Percentiles rank a stretch among this genome's conserved stretches.
phyloP scores from a whole-genome alignment of 371 early-diverging fungal species.

The Lichtheimia hyalospora region DNA sequence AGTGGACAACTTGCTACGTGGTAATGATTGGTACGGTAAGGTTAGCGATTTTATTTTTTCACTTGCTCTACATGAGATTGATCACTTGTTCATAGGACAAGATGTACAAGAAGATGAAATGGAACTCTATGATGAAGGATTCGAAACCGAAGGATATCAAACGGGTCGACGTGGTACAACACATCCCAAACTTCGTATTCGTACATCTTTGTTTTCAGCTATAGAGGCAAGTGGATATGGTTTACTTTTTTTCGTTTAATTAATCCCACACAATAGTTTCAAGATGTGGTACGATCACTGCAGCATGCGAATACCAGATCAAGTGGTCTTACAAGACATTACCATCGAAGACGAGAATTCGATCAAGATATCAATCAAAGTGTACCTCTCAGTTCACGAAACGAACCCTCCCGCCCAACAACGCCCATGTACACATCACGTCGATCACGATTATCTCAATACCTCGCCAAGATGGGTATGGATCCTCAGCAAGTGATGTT shows the following conservation, averaged over 20 bases:
- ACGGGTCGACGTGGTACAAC: slow-evolving; percentile 22
- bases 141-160: slow-evolving; percentile 47
- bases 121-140: slow-evolving; percentile 49
- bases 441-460: too few species aligned
- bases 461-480: neutral
- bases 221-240: slow-evolving; percentile 29
- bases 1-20: slow-evolving; percentile 38
- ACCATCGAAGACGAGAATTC: slow-evolving; percentile 7
- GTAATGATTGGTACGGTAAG: slow-evolving; percentile 32
- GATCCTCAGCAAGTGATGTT: slow-evolving; percentile 11
- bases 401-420: neutral
- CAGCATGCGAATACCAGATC: slow-evolving; percentile 18
- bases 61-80: neutral
- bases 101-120: slow-evolving; percentile 33
- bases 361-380: neutral
- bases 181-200: slow-evolving; percentile 39
- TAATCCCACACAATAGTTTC: too few species aligned
- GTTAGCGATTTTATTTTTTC: neutral
- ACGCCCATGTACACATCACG: neutral
- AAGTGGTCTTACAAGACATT: neutral
- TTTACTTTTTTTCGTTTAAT: neutral
- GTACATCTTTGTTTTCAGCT: slow-evolving; percentile 48
- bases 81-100: slow-evolving; percentile 10
- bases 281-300: slow-evolving; percentile 51
- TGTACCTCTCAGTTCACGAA: slow-evolving; percentile 10